A percentile compares a stretch with the other conserved stretches of the same genome.
phyloP scores from a whole-genome alignment of 2,329 filamentous ascomycete species.

The Gliomastix tumulicola region DNA sequence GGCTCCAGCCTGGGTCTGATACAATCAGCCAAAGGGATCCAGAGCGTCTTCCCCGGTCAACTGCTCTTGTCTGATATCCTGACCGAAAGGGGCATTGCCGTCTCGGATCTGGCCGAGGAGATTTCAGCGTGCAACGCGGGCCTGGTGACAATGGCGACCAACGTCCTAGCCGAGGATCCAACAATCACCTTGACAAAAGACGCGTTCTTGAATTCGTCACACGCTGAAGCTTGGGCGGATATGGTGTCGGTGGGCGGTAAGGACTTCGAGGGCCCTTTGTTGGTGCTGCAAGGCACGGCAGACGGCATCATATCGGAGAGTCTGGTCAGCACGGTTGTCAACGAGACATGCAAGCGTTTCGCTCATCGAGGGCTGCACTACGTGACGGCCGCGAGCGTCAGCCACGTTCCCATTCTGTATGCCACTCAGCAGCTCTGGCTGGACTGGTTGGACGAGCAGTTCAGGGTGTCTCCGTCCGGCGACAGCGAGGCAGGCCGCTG shows the following conservation, averaged over 20 bases:
- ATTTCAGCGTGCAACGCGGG: slow-evolving; percentile 9
- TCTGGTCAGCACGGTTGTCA: slow-evolving; percentile 8
- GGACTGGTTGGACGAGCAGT: slow-evolving; percentile 13
- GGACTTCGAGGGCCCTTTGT: slow-evolving; percentile 23
- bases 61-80: slow-evolving; percentile 8
- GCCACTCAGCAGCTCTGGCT: slow-evolving; percentile 14
- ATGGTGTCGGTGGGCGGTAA: slow-evolving; percentile 18
- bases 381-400: slow-evolving; percentile 9
- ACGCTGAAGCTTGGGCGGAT: slow-evolving; percentile 12
- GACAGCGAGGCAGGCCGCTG: too few species aligned
- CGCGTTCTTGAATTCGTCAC: slow-evolving; percentile 11
- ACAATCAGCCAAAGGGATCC: slow-evolving; percentile 4
- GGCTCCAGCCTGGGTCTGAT: slow-evolving; percentile 6
- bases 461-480: too few species aligned
- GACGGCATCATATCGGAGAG: slow-evolving; percentile 11
- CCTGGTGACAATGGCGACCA: slow-evolving; percentile 2
- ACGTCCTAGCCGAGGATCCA: slow-evolving; percentile 2
- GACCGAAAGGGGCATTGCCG: slow-evolving; percentile 3
- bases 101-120: slow-evolving; percentile 7
- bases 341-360: slow-evolving; percentile 10
- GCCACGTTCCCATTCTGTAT: slow-evolving; percentile 9
- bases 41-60: slow-evolving; percentile 7
- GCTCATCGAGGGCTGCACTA: slow-evolving; percentile 9
- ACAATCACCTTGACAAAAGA: slow-evolving; percentile 1
- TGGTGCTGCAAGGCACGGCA: slow-evolving; percentile 24